Conservation (phyloP, 352 stramenopile genomes). For the Phytophthora nicotianae region DNA sequence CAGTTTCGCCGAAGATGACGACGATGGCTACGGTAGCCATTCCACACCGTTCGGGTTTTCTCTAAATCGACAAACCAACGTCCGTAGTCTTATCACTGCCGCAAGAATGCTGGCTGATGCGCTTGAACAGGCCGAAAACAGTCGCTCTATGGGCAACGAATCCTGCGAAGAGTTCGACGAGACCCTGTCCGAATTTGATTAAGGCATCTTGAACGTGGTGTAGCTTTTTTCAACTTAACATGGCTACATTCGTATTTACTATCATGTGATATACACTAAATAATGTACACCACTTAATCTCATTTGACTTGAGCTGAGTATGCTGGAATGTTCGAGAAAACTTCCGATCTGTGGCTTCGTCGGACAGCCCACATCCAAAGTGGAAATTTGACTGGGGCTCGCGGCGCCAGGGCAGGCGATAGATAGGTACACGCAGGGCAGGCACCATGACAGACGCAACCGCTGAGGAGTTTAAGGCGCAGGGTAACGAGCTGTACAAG, state of each 20-base stretch:
- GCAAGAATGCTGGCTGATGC: conserved; percentile 53
- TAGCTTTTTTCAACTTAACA: conserved; percentile 12
- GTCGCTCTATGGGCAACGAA: conserved; percentile 5
- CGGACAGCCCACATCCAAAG: conserved; percentile 17
- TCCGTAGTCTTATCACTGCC: conserved; percentile 51
- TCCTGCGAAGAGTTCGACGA: conserved; percentile 23
- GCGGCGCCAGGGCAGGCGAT: conserved; percentile 7
- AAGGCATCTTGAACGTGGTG: conserved; percentile 15
- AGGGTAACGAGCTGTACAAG: conserved; percentile 94
- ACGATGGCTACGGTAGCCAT: background rate
- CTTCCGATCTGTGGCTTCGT: conserved; percentile 11
- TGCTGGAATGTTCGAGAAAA: conserved; percentile 40
- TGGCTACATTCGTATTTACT: conserved; percentile 26
- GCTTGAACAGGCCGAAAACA: conserved; percentile 42
- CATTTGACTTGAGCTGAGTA: conserved; percentile 28
- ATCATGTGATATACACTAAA: conserved; percentile 6
- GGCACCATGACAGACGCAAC: conserved; percentile 53
- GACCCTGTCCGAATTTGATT: conserved; percentile 10
- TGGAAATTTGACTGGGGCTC: conserved; percentile 34
- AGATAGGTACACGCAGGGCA: conserved; percentile 14
- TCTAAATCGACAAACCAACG: conserved; percentile 25
- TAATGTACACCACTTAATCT: background rate
- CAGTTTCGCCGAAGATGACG: conserved; percentile 35
- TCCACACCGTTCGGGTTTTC: conserved; percentile 21
- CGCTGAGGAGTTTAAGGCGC: conserved; percentile 82